Conservation (phyloP, 192 early-diverging fungal species). For the Lobosporangium transversale region DNA sequence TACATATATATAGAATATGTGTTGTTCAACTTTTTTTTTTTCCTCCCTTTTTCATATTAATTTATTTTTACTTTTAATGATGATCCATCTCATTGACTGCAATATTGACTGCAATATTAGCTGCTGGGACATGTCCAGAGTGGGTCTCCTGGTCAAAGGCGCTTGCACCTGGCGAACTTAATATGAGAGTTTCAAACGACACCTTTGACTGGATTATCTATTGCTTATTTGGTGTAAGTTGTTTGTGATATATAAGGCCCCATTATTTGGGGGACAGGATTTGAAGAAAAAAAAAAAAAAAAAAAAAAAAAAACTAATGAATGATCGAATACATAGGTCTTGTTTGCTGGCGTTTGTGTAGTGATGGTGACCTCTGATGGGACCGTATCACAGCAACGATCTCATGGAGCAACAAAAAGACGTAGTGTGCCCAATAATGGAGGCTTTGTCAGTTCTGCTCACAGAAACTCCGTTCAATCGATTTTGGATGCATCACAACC, state of each 20-base stretch:
- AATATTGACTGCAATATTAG: no score
- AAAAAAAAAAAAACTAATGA: no score
- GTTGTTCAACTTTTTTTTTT: background rate
- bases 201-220: slow-evolving; percentile 55
- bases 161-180: slow-evolving; percentile 17
- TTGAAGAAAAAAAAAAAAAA: background rate
- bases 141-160: slow-evolving; percentile 54
- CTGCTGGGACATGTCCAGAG: slow-evolving; percentile 35
- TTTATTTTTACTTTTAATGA: background rate
- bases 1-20: no score
- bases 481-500: slow-evolving; percentile 26
- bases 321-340: slow-evolving; percentile 3
- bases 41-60: background rate
- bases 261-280: no score
- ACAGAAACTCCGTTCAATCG: slow-evolving; percentile 21
- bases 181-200: slow-evolving; percentile 36
- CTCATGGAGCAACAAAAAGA: slow-evolving; percentile 40
- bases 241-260: no score
- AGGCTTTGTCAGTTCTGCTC: slow-evolving; percentile 66
- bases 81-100: no score
- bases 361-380: slow-evolving; percentile 51
- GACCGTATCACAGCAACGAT: slow-evolving; percentile 46
- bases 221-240: slow-evolving; percentile 52
- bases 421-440: slow-evolving; percentile 46
- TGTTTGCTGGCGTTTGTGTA: slow-evolving; percentile 49